Evolutionary conservation across 495 filamentous ascomycete genomes (phyloP).

Genomic region (Penicillium daleae): DNA sequence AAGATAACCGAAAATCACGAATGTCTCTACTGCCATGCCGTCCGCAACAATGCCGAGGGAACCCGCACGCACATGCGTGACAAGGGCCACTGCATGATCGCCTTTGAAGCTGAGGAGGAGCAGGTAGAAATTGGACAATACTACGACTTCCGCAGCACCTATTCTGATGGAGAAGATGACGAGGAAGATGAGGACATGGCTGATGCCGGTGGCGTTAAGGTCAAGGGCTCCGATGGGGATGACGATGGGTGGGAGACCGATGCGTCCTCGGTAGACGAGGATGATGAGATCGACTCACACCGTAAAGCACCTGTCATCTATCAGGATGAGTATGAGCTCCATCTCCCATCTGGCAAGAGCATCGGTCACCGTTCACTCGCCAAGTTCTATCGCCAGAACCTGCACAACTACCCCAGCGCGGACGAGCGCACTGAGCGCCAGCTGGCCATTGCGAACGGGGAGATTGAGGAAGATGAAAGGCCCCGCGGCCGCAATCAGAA

Average conservation of each 20-base stretch:
- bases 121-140: conserved; percentile 96
- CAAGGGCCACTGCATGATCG: conserved; percentile 94
- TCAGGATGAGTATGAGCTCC: conserved; percentile 88
- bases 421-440: conserved; percentile 59
- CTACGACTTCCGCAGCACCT: conserved; percentile 95
- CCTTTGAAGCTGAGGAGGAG: conserved; percentile 85
- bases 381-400: conserved; percentile 89
- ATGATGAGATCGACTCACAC: conserved; percentile 46
- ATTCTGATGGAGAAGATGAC: conserved; percentile 76
- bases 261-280: conserved; percentile 71
- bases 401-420: conserved; percentile 75
- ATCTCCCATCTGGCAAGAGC: conserved; percentile 88
- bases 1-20: conserved; percentile 78
- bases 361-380: conserved; percentile 88
- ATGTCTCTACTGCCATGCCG: conserved; percentile 82
- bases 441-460: conserved; percentile 52
- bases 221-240: conserved; percentile 44
- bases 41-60: conserved; percentile 71
- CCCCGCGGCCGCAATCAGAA: conserved; percentile 50
- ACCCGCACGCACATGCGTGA: conserved; percentile 96
- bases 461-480: conserved; percentile 48
- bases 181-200: conserved; percentile 39
- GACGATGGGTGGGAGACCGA: conserved; percentile 93
- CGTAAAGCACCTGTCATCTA: conserved; percentile 68
- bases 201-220: conserved; percentile 45